Percentiles rank a stretch among this genome's conserved stretches.
phyloP scores from a whole-genome alignment of 768 basidiomycete species.

The Mycena galopus region DNA sequence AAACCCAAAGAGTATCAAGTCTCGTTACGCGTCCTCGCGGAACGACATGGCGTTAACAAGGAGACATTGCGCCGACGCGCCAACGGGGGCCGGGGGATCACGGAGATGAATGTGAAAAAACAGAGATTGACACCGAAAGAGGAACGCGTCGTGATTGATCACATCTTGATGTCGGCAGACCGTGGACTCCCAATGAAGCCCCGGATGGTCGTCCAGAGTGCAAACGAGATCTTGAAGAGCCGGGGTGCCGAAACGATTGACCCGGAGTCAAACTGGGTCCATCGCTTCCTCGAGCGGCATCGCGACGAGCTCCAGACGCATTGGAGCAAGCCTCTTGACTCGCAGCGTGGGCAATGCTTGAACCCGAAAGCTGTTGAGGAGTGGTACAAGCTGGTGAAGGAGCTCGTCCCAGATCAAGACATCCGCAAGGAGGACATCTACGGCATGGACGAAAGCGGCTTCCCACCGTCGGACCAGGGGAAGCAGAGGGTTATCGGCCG shows the following conservation, averaged over 20 bases:
- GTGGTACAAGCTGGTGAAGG: slow-evolving; percentile 52
- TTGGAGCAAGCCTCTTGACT: no score
- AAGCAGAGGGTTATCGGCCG: slow-evolving; percentile 46
- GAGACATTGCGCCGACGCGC: slow-evolving; percentile 33
- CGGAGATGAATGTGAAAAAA: no score
- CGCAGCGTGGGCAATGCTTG: no score
- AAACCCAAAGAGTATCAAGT: no score
- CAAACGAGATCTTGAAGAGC: no score
- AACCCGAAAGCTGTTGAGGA: no score
- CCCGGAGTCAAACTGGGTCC: no score
- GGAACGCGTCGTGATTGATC: slow-evolving; percentile 48
- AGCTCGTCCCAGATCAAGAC: slow-evolving; percentile 36
- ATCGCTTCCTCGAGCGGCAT: no score
- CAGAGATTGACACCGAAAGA: no score
- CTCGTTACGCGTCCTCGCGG: not conserved
- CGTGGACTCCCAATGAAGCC: slow-evolving; percentile 42
- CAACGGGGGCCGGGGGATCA: slow-evolving; percentile 37
- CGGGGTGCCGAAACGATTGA: no score
- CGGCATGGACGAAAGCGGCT: slow-evolving; percentile 55
- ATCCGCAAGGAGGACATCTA: slow-evolving; percentile 45
- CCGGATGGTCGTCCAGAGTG: slow-evolving; percentile 38
- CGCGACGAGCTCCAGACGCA: no score
- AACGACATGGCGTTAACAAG: slow-evolving; percentile 5
- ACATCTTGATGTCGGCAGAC: slow-evolving; percentile 45
- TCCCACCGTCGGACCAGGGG: slow-evolving; percentile 43